Evolutionary conservation across 495 filamentous ascomycete species (phyloP).

Genomic region (Cercophora newfieldiana): DNA sequence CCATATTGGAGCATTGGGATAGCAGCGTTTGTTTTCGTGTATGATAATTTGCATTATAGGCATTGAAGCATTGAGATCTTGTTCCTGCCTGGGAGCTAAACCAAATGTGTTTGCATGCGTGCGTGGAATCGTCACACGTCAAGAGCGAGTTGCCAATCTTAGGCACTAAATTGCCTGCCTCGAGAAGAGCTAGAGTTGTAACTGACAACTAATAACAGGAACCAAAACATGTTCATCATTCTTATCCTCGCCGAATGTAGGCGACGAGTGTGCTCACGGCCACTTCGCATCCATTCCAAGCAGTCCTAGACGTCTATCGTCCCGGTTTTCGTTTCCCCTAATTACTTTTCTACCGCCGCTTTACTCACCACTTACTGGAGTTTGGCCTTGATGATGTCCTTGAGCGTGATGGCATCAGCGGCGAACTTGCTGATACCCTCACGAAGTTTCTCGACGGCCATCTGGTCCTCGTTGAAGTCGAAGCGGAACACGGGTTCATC

Average conservation of each 20-base stretch:
- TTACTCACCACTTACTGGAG: constrained; percentile 47
- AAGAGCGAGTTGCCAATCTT: not conserved
- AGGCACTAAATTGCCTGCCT: not conserved
- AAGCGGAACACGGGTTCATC: constrained; percentile 93
- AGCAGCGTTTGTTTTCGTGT: not conserved
- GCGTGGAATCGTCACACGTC: no score
- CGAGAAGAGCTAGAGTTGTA: not conserved
- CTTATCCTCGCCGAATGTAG: not conserved
- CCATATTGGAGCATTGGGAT: no score
- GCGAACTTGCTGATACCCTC: constrained; percentile 99
- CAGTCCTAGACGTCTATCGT: not conserved
- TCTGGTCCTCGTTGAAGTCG: constrained; percentile 98
- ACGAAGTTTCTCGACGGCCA: constrained; percentile 97
- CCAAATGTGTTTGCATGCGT: no score
- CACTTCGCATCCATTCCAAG: not conserved
- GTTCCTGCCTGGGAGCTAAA: not conserved
- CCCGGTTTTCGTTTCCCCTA: constrained; percentile 3
- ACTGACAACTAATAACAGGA: not conserved
- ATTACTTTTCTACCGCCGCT: not conserved
- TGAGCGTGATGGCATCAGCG: constrained; percentile 90
- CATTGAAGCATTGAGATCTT: not conserved
- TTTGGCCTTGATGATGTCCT: constrained; percentile 87
- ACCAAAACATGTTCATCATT: constrained; percentile 18
- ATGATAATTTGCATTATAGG: not conserved
- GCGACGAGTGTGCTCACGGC: constrained; percentile 3